Evolutionary conservation across 176 grass and related monocot genomes (phyloP).

Genomic region (Dendrocalamus sinicus): DNA sequence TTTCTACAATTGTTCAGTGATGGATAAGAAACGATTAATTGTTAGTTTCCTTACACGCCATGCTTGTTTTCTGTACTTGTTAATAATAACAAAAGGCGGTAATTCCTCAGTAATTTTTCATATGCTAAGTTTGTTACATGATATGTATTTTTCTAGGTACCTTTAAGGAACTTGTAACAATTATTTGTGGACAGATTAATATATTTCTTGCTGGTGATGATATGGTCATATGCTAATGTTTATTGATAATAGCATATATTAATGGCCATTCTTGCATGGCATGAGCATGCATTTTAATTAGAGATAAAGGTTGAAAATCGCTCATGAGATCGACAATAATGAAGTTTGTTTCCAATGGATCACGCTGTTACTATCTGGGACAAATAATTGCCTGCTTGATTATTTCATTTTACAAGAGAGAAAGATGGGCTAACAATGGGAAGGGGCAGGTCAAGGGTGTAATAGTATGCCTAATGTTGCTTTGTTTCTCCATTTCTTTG

Average conservation of each 20-base stretch:
- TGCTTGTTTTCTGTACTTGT: not conserved
- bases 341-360: not conserved
- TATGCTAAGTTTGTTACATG: not conserved
- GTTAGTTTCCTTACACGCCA: not conserved
- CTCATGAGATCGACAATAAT: not conserved
- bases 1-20: not conserved
- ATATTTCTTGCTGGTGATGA: not conserved
- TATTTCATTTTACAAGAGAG: slow-evolving; percentile 15
- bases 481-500: not conserved
- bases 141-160: not conserved
- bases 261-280: not conserved
- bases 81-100: not conserved
- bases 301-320: not conserved
- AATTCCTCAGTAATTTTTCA: not conserved
- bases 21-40: not conserved
- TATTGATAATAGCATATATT: slow-evolving; percentile 1
- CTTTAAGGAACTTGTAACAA: not conserved
- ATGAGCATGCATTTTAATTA: not conserved
- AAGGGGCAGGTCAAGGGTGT: not conserved
- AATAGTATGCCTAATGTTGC: not conserved
- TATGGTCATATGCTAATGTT: not conserved
- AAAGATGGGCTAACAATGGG: not conserved
- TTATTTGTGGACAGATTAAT: not conserved
- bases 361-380: not conserved
- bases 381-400: slow-evolving; percentile 1